Evolutionary conservation across 1,139 yeast species (phyloP), one percentile per base, ranked within the genome.

Genomic region (Pichia terricola): DNA sequence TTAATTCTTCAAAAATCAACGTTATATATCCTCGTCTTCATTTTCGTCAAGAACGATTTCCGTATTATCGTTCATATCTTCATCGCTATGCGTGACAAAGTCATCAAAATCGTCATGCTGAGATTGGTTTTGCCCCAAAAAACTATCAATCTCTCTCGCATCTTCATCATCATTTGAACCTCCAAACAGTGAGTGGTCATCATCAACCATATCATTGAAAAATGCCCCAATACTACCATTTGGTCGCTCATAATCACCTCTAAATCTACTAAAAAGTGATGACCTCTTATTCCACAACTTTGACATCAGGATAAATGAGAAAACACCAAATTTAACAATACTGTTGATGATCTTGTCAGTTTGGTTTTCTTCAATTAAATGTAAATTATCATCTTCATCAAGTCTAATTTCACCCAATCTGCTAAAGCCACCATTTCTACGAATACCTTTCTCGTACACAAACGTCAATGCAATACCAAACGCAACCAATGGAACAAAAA

Each of bases 391-490:
- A 39, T 80, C 88, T 38, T 69, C 77, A 45, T 81, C 91, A 41
- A 89, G 72, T 56, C 96, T 71, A 46, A 89, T 89, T 61, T 84
- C 95, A 16, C 96, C 95, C 57, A 85, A 79, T 54, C 87, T 70
- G 48, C 79, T 71, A 61, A 85, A 80, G 6, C 95, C 88, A 42
- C 91, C 88, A 60, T 83, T 79, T 62, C 94, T 73, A 49, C 82
- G 75, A 46, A 83, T 77, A 26, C 95, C 95, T 54, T 79, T 75
- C 49, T 85, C 91, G 63, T 84, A 88, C 26, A 87, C 80, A 63
- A 86, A 77, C 77, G 81, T 81, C 1, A 78, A 70, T 4, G 81
- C 74, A 39, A 67, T 69, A 4, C 77, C 55, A 50, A 85, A 79
- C 11, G 79, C 72, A 1, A 66, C 54, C 27, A 82, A 57, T 6